Evolutionary conservation across 2,329 filamentous ascomycete genomes (phyloP).

Genomic region (Xylaria sp.): DNA sequence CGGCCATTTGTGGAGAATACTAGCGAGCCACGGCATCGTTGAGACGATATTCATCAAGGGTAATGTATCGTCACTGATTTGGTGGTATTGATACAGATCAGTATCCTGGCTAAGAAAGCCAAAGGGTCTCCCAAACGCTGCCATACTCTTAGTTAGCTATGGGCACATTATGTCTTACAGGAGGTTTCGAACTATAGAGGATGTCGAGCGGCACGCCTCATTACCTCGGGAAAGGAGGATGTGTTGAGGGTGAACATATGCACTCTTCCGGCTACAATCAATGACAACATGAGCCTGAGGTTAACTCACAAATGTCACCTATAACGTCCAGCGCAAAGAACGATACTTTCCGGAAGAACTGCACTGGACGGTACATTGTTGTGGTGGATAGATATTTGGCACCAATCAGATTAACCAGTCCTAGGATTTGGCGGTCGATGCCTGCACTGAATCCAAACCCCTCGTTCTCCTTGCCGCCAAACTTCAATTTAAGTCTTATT

Average conservation of each 20-base stretch:
- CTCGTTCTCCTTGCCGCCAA: conserved; percentile 62
- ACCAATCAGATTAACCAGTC: conserved; percentile 59
- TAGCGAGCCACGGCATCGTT: conserved; percentile 53
- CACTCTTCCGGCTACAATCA: background rate
- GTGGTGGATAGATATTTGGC: conserved; percentile 59
- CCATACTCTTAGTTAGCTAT: background rate
- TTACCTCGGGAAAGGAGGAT: background rate
- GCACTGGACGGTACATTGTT: conserved; percentile 53
- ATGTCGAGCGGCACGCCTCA: background rate
- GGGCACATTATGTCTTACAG: background rate
- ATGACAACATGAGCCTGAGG: background rate
- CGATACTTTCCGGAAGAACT: conserved; percentile 62
- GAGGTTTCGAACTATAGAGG: background rate
- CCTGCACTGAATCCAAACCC: conserved; percentile 55
- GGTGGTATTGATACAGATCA: conserved; percentile 60
- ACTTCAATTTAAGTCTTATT: conserved; percentile 51
- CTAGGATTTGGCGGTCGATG: conserved; percentile 54
- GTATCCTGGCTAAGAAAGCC: conserved; percentile 62
- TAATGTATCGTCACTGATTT: conserved; percentile 56
- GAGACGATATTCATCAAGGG: conserved; percentile 54
- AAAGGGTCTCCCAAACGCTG: conserved; percentile 61
- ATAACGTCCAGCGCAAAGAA: conserved; percentile 67
- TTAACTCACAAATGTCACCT: conserved; percentile 55
- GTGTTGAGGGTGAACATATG: background rate
- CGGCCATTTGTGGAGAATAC: conserved; percentile 53